These are phyloP conservation scores for Escallonia herrerae DNA, from an alignment of 129 eudicot species.

Conservation along the genomic window DNA sequence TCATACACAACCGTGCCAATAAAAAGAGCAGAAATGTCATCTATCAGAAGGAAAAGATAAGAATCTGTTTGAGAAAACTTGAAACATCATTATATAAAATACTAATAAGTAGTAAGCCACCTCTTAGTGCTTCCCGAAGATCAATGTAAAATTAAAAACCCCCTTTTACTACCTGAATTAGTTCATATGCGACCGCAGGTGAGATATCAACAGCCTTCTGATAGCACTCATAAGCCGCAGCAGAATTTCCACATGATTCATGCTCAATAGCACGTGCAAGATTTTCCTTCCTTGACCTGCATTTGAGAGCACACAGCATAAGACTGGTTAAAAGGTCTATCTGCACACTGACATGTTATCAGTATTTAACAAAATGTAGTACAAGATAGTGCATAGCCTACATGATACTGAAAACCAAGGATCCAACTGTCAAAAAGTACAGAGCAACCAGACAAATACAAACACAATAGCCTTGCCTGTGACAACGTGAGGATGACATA, in stretches of 20 bases:
- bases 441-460: no score
- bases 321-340: neutral
- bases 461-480: no score
- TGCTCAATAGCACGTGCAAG: slow-evolving; percentile 89
- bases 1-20: neutral
- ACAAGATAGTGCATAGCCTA: no score
- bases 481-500: no score
- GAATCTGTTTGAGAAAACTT: neutral
- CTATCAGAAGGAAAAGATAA: neutral
- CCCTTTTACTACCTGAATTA: slow-evolving; percentile 60
- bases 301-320: slow-evolving; percentile 4
- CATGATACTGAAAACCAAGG: no score
- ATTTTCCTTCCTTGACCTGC: slow-evolving; percentile 87
- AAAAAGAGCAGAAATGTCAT: neutral
- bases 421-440: no score
- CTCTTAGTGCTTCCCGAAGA: neutral
- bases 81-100: neutral
- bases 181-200: slow-evolving; percentile 74
- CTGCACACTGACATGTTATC: neutral
- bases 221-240: slow-evolving; percentile 94
- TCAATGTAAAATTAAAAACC: neutral
- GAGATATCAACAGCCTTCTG: slow-evolving; percentile 97
- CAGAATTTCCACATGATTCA: slow-evolving; percentile 70
- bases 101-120: neutral
- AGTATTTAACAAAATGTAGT: no score